A percentile compares a stretch with the other conserved stretches of the same genome.
Conservation (phyloP, 2,329 filamentous ascomycete genomes). For the Xylaria multiplex region DNA sequence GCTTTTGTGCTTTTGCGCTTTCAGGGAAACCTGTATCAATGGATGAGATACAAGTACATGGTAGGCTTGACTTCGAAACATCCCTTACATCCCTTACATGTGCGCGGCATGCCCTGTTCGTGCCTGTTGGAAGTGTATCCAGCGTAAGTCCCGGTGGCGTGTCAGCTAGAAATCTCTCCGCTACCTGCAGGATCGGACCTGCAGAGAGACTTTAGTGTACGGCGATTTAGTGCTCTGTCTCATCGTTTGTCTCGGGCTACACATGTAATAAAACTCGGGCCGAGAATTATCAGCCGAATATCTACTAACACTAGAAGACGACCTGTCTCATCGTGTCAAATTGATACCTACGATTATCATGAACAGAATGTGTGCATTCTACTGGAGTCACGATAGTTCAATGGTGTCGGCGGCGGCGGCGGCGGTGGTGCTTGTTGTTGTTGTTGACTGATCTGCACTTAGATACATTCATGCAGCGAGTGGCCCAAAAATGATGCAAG, state of each 20-base stretch:
- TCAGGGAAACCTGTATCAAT: conserved; percentile 1
- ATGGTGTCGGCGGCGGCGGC: background rate
- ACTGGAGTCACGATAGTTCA: background rate
- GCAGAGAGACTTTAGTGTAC: conserved; percentile 13
- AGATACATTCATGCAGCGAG: conserved; percentile 9
- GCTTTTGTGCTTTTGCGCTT: background rate
- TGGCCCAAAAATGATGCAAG: background rate
- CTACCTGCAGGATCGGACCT: conserved; percentile 16
- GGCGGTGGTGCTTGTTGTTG: background rate
- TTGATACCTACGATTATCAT: background rate
- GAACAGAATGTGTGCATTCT: background rate
- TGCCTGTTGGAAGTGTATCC: background rate
- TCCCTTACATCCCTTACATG: background rate
- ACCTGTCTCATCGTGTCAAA: background rate
- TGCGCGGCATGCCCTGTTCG: conserved; percentile 2
- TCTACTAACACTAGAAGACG: background rate
- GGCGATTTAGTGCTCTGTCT: background rate
- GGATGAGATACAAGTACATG: conserved; percentile 4
- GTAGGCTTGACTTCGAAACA: conserved; percentile 10
- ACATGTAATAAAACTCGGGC: conserved; percentile 16
- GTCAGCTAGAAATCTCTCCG: conserved; percentile 19
- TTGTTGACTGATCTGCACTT: conserved; percentile 12
- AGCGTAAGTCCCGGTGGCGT: conserved; percentile 16
- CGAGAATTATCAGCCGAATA: conserved; percentile 9
- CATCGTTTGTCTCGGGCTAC: conserved; percentile 14